Conservation (phyloP, 306 rosid genomes). For the Lablab purpureus region DNA sequence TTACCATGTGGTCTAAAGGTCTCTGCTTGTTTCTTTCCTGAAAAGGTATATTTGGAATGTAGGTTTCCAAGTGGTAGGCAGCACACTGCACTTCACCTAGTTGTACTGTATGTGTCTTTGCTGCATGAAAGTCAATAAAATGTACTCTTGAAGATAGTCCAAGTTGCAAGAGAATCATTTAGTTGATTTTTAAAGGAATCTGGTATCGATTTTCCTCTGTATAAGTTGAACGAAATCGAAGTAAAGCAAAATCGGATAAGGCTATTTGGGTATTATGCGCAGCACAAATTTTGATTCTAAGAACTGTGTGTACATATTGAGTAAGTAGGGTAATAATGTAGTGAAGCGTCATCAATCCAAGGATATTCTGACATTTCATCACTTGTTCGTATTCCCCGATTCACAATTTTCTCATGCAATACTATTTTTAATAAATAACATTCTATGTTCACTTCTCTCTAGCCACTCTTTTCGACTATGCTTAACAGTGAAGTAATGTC, state of each 20-base stretch:
- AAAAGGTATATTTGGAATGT: slow-evolving; percentile 45
- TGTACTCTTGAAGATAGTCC: slow-evolving; percentile 44
- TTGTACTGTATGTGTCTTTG: slow-evolving; percentile 46
- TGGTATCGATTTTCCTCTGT: slow-evolving; percentile 59
- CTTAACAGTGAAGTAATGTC: not conserved
- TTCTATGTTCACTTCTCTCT: slow-evolving; percentile 10
- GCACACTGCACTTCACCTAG: slow-evolving; percentile 34
- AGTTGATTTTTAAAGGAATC: slow-evolving; percentile 48
- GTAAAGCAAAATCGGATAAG: slow-evolving; percentile 37
- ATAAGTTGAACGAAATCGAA: slow-evolving; percentile 41
- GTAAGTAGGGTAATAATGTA: slow-evolving; percentile 8
- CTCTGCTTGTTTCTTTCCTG: slow-evolving; percentile 51
- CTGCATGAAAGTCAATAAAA: slow-evolving; percentile 45
- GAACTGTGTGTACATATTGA: slow-evolving; percentile 23
- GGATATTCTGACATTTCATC: slow-evolving; percentile 49
- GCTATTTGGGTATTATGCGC: slow-evolving; percentile 35
- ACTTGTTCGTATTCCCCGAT: slow-evolving; percentile 39
- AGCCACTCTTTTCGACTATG: not conserved
- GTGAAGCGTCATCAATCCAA: slow-evolving; percentile 31
- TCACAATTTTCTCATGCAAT: not conserved
- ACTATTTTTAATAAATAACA: not conserved
- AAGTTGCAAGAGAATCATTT: slow-evolving; percentile 60
- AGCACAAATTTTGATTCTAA: slow-evolving; percentile 24
- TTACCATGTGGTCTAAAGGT: slow-evolving; percentile 52
- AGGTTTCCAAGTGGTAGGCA: slow-evolving; percentile 55